phyloP scores from a whole-genome alignment of 305 asterid genomes.

The Rubia balearica region DNA sequence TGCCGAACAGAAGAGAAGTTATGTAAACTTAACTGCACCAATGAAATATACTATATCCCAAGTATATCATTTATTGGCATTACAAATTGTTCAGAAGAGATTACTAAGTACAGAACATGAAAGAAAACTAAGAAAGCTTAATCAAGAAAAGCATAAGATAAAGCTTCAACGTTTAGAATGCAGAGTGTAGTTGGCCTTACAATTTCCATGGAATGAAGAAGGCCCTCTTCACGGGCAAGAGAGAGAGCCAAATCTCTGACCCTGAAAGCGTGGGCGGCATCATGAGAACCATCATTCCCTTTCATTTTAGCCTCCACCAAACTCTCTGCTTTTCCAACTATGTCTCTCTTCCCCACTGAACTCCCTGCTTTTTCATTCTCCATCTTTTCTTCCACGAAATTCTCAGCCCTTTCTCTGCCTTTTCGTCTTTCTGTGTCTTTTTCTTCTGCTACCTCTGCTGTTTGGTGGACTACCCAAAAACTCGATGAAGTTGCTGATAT shows the following conservation, averaged over 20 bases:
- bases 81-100: not conserved
- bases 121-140: not conserved
- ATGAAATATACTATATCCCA: not conserved
- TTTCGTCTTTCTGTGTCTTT: not conserved
- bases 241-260: conserved; percentile 85
- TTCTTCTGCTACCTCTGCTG: not conserved
- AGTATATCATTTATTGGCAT: not conserved
- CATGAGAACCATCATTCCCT: conserved; percentile 90
- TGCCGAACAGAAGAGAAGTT: not conserved
- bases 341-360: conserved; percentile 23
- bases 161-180: not conserved
- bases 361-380: conserved; percentile 1
- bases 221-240: conserved; percentile 72
- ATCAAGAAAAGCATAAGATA: not conserved
- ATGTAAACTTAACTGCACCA: not conserved
- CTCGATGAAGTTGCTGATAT: not conserved
- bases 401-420: not conserved
- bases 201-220: conserved; percentile 46
- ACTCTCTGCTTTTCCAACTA: conserved; percentile 57
- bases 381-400: not conserved
- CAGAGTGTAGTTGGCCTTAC: conserved; percentile 24
- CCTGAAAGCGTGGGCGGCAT: conserved; percentile 82
- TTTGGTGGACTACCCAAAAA: not conserved
- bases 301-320: conserved; percentile 62
- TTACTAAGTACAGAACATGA: not conserved